phyloP scores from a whole-genome alignment of 116 monocot genomes.

The Iris pallida region DNA sequence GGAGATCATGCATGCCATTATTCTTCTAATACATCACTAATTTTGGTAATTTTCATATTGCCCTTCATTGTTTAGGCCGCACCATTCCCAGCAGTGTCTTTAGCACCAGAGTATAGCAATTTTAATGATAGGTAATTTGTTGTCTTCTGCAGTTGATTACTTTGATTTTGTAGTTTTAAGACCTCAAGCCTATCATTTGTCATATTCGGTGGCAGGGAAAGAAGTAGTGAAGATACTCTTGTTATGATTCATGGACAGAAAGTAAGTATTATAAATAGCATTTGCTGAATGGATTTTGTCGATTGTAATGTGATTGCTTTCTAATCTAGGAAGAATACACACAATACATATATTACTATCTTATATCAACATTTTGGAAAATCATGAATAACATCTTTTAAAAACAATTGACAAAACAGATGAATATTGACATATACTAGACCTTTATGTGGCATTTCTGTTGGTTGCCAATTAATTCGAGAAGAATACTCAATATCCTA shows the following conservation, averaged over 20 bases:
- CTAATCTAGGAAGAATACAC: too few species aligned
- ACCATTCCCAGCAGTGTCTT: conserved; percentile 16
- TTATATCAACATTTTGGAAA: too few species aligned
- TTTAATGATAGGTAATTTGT: conserved; percentile 30
- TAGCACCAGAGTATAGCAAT: conserved; percentile 18
- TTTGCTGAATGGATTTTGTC: too few species aligned
- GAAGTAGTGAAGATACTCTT: conserved; percentile 30
- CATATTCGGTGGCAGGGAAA: conserved; percentile 26
- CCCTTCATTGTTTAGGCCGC: conserved; percentile 19
- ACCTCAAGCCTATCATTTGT: background rate
- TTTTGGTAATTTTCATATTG: background rate
- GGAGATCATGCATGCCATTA: too few species aligned
- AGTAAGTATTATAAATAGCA: conserved; percentile 18
- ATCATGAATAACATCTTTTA: too few species aligned
- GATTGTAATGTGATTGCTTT: too few species aligned
- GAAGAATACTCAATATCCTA: too few species aligned
- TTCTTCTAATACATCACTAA: too few species aligned
- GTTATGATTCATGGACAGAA: conserved; percentile 33
- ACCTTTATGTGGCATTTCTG: background rate
- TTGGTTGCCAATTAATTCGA: background rate
- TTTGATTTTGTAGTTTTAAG: background rate
- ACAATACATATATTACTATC: too few species aligned
- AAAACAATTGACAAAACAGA: background rate
- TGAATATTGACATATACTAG: background rate
- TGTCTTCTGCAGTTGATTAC: background rate